Conservation (phyloP, 495 filamentous ascomycete species). For the Lasiosphaeria hispida region DNA sequence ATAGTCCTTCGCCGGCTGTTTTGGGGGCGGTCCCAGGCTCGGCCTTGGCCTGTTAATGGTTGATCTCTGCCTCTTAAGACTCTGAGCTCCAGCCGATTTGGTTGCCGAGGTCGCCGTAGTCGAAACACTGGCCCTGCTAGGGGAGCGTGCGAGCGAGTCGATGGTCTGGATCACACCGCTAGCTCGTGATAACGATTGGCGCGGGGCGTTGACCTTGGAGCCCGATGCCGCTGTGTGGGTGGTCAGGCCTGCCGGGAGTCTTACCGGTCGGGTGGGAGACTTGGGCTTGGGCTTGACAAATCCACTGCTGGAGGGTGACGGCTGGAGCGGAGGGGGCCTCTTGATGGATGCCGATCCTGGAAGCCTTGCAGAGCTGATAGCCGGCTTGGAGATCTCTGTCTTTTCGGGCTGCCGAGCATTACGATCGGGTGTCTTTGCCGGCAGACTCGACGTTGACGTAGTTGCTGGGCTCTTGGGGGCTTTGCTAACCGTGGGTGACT, state of each 20-base stretch:
- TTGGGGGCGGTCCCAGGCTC: constrained; percentile 51
- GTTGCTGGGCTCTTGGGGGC: constrained; percentile 29
- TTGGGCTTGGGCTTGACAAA: constrained; percentile 59
- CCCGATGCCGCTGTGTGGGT: constrained; percentile 62
- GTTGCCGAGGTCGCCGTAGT: constrained; percentile 21
- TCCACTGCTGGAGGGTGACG: constrained; percentile 36
- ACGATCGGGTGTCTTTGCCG: constrained; percentile 34
- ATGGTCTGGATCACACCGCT: constrained; percentile 30
- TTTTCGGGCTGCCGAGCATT: constrained; percentile 24
- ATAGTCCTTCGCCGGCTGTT: constrained; percentile 40
- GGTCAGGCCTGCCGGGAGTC: constrained; percentile 59
- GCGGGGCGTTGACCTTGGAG: constrained; percentile 47
- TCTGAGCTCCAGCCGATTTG: constrained; percentile 18
- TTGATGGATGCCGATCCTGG: constrained; percentile 27
- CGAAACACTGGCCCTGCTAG: constrained; percentile 47
- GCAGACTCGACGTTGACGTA: constrained; percentile 22
- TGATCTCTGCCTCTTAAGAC: constrained; percentile 42
- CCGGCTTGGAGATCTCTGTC: constrained; percentile 28
- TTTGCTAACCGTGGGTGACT: constrained; percentile 35
- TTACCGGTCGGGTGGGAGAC: constrained; percentile 63
- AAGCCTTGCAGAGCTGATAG: constrained; percentile 28
- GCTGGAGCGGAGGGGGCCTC: constrained; percentile 35
- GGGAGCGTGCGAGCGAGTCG: constrained; percentile 36
- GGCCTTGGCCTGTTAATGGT: constrained; percentile 43
- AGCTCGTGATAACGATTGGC: constrained; percentile 39